Base-by-base conservation (phyloP, 805 yeast species). In the Nakazawaea populi region DNA sequence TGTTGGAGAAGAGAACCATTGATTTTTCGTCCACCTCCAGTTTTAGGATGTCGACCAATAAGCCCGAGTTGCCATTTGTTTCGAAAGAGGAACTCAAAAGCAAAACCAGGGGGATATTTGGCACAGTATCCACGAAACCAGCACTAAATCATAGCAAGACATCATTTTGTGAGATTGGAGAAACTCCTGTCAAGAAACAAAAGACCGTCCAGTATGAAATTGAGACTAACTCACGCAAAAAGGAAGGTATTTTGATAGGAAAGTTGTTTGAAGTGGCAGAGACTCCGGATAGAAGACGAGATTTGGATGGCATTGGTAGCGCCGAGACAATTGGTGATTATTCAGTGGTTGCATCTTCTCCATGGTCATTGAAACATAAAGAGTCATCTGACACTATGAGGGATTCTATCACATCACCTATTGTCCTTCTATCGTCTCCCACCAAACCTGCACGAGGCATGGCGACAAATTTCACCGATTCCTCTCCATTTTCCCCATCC, bases 131-230 rank as follows among this genome's bases (percentile, higher is more conserved):
- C 24, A 9, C 46, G 9, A 43, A 44, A 34, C 14, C 44, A 14
- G 12, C 35, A 10, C 8, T 29, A 3, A n/a, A 8, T 5, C 14
- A 18, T 27, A 9, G 6, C 27, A 32, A 41, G 10, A 6, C 10
- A 4, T 37, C 47, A 11, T 12, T 51, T 11, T 42, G 34, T 42
- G 50, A 51, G 29, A 51, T 51, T 30, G 53, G 49, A 4, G 53
- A 46, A 36, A 51, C 53, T 24, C 53, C 53, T 12, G 44, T 46
- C 6, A 51, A 51, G 50, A 51, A 46, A 18, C 44, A 42, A 36
- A 45, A 36, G 24, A 42, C 31, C 6, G 11, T 31, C 10, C 28
- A 11, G 6, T 11, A 44, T 30, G 46, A 45, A 14, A 18, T 18
- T 7, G 32, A 31, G 9, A 29, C 35, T 6, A 14, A 40, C 11